Base-by-base conservation (phyloP, 331 rosid species). In the Pyrus hybrid region DNA sequence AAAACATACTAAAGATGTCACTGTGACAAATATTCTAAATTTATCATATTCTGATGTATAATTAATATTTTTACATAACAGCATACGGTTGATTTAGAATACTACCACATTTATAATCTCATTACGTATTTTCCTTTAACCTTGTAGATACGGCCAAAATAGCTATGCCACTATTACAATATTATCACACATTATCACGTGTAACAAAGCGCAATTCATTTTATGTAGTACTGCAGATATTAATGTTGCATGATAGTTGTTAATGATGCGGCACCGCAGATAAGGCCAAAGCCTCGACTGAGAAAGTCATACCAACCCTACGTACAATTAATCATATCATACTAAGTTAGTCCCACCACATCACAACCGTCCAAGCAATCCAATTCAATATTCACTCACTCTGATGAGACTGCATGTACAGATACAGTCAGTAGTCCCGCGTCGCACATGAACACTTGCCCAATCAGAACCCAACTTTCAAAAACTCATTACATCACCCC, bases 371-470 rank as follows among this genome's bases (percentile, higher is more conserved):
- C 13, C 62, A 45, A 63, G 69, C 32, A 47, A 32, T 47, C 67
- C 28, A 12, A 17, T 63, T 32, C 71, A 41, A 7, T 49, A 49
- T 49, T 49, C 4, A 17, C 17, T 37, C 63, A 74, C 64, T 71
- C 56, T 25, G 37, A 70, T n/a, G 76, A 49, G 45, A 26, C 35
- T 45, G 23, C 73, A 13, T 17, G 54, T 21, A 20, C 20, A 75
- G 20, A 65, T 51, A 9, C 63, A 1, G 4, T 17, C 1, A 8
- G 68, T 29, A 29, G 28, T 67, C 81, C 77, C 76, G 83, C 87
- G 77, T 61, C 81, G 78, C 87, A 88, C 20, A 63, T 28, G 87
- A 93, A 66, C 68, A 51, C 43, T 32, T 41, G 23, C 13, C 89
- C 62, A 32, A 67, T 68, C 35, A 22, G 12, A 41, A 13, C 79